Percentiles rank a stretch among this genome's conserved stretches.
Evolutionary conservation across 164 flowering plant genomes (phyloP).

Genomic region (Protea cynaroides): DNA sequence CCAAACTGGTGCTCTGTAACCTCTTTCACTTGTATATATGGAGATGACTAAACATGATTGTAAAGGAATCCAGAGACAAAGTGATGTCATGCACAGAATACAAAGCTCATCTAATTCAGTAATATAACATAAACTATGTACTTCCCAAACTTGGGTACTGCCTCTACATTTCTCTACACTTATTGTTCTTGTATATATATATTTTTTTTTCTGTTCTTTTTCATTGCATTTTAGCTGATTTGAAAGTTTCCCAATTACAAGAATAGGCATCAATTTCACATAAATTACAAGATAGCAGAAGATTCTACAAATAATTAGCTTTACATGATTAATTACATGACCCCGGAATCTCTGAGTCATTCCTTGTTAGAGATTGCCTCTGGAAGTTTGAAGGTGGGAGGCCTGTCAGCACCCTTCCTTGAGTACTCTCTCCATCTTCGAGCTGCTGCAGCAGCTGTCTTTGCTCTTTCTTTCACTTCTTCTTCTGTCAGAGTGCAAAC

Average conservation of each 20-base stretch:
- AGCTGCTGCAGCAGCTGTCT: slow-evolving; percentile 82
- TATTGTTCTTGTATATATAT: not conserved
- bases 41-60: too few relatives aligned
- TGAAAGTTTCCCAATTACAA: not conserved
- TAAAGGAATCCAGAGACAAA: too few relatives aligned
- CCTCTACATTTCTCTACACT: too few relatives aligned
- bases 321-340: slow-evolving; percentile 8
- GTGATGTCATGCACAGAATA: too few relatives aligned
- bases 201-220: not conserved
- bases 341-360: slow-evolving; percentile 10
- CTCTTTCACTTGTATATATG: too few relatives aligned
- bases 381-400: slow-evolving; percentile 76
- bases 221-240: not conserved
- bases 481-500: slow-evolving; percentile 48
- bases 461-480: slow-evolving; percentile 72
- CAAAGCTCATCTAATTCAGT: too few relatives aligned
- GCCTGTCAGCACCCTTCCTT: slow-evolving; percentile 77
- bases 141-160: too few relatives aligned
- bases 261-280: not conserved
- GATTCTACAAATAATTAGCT: slow-evolving; percentile 16
- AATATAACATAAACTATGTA: too few relatives aligned
- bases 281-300: slow-evolving; percentile 1
- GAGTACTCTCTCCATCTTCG: slow-evolving; percentile 98
- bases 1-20: too few relatives aligned
- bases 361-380: slow-evolving; percentile 56